These are phyloP conservation scores for Chaetothyriales sp. DNA, from an alignment of 2,329 filamentous ascomycete genomes.

Conservation along the genomic window DNA sequence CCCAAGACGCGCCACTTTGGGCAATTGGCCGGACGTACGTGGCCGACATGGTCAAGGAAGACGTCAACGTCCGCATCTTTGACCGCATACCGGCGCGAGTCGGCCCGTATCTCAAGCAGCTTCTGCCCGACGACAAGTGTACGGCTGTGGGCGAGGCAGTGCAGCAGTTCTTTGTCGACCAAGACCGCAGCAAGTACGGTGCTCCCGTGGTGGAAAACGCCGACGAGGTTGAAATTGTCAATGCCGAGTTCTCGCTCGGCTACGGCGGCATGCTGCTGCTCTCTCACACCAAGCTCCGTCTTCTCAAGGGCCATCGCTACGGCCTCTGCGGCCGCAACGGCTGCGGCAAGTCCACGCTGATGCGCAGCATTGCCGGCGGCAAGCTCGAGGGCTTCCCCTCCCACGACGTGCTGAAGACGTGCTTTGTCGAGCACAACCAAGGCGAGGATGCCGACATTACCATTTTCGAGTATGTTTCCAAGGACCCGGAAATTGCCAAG, in stretches of 20 bases:
- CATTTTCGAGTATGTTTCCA: constrained; percentile 83
- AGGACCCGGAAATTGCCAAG: constrained; percentile 72
- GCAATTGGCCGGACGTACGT: constrained; percentile 60
- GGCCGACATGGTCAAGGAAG: constrained; percentile 70
- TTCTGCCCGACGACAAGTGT: constrained; percentile 51
- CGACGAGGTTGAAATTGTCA: constrained; percentile 90
- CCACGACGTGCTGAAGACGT: constrained; percentile 83
- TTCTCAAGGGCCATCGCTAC: constrained; percentile 93
- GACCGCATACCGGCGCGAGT: constrained; percentile 57
- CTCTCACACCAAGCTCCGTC: constrained; percentile 85
- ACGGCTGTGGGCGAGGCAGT: constrained; percentile 57
- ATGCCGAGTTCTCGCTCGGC: constrained; percentile 90
- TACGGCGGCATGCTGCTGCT: constrained; percentile 96
- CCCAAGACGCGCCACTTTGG: constrained; percentile 50
- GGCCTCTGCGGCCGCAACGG: constrained; percentile 95
- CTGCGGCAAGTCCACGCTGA: constrained; percentile 96
- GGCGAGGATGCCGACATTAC: constrained; percentile 93
- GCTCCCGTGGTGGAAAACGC: constrained; percentile 76
- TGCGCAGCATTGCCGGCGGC: constrained; percentile 88
- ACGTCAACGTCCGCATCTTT: constrained; percentile 70
- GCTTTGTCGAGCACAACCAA: constrained; percentile 98
- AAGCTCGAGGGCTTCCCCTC: constrained; percentile 95
- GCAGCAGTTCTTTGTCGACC: constrained; percentile 64
- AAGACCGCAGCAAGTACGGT: constrained; percentile 79
- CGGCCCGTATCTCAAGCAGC: constrained; percentile 58